phyloP scores from a whole-genome alignment of 1,139 yeast species.

The Yamadazyma conglobata region DNA sequence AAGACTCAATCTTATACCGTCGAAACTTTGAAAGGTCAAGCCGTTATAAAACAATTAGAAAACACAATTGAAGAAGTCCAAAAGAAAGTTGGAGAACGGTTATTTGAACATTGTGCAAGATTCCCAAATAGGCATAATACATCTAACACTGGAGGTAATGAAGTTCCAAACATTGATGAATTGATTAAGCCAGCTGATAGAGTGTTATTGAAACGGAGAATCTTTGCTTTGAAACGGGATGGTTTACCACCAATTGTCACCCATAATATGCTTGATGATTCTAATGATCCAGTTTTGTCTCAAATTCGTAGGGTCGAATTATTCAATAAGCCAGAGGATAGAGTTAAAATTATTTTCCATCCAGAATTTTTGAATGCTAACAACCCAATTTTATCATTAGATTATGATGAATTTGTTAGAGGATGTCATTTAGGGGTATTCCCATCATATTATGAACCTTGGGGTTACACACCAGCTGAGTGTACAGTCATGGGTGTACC shows the following conservation, averaged over 20 bases:
- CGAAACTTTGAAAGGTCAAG: slow-evolving; percentile 94
- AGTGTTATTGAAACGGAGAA: slow-evolving; percentile 86
- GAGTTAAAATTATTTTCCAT: slow-evolving; percentile 94
- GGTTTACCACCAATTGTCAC: slow-evolving; percentile 93
- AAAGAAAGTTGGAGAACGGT: slow-evolving; percentile 77
- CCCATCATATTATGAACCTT: slow-evolving; percentile 98
- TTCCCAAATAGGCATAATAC: slow-evolving; percentile 59
- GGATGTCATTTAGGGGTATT: slow-evolving; percentile 98
- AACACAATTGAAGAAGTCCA: slow-evolving; percentile 88
- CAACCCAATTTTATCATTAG: slow-evolving; percentile 89
- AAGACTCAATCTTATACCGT: slow-evolving; percentile 90
- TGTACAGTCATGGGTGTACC: slow-evolving; percentile 99
- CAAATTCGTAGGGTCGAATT: slow-evolving; percentile 90
- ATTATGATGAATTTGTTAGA: slow-evolving; percentile 95
- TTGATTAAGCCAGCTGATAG: slow-evolving; percentile 85
- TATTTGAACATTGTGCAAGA: slow-evolving; percentile 88
- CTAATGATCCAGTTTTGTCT: slow-evolving; percentile 84
- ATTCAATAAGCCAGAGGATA: slow-evolving; percentile 84
- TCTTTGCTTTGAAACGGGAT: slow-evolving; percentile 86
- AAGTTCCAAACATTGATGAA: slow-evolving; percentile 67
- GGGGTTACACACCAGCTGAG: slow-evolving; percentile 99
- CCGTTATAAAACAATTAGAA: slow-evolving; percentile 89
- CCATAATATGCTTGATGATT: slow-evolving; percentile 95
- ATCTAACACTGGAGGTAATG: slow-evolving; percentile 52
- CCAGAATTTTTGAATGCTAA: slow-evolving; percentile 95